phyloP scores from a whole-genome alignment of 139 green algal genomes.

The Coelastrella sp. region DNA sequence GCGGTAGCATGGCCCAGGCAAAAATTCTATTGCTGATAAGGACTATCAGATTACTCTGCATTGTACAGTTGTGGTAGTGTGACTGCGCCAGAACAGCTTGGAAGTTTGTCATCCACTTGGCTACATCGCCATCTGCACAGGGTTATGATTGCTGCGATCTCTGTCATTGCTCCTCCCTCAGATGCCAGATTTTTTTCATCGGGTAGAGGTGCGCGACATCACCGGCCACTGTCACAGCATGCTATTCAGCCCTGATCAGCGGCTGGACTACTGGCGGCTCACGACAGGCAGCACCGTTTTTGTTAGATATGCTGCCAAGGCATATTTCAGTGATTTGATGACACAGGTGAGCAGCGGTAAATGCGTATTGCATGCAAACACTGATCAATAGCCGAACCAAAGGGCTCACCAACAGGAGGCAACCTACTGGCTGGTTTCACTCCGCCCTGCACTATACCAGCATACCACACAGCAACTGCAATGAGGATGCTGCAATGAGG shows the following conservation, averaged over 20 bases:
- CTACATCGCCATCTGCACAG: not conserved
- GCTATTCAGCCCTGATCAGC: slow-evolving; percentile 50
- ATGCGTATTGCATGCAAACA: not conserved
- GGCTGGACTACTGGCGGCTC: slow-evolving; percentile 47
- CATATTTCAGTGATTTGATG: slow-evolving; percentile 67
- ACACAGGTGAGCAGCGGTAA: slow-evolving; percentile 28
- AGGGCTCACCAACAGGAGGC: too few relatives aligned
- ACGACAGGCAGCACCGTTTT: slow-evolving; percentile 60
- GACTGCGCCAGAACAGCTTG: too few relatives aligned
- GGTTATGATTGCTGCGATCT: too few relatives aligned
- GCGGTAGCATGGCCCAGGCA: too few relatives aligned
- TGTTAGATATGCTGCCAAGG: slow-evolving; percentile 62
- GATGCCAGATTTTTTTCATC: slow-evolving; percentile 48
- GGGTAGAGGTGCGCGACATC: slow-evolving; percentile 65
- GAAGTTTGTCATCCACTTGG: not conserved
- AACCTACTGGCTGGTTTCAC: too few relatives aligned
- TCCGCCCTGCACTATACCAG: too few relatives aligned
- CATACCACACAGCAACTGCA: too few relatives aligned
- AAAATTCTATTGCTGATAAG: too few relatives aligned
- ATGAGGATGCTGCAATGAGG: too few relatives aligned
- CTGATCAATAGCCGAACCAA: not conserved
- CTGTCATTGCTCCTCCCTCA: not conserved
- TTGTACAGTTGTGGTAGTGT: too few relatives aligned
- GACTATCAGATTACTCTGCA: too few relatives aligned
- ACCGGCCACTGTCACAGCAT: slow-evolving; percentile 53